These are phyloP conservation scores for Malassezia restricta DNA, from an alignment of 1,284 basidiomycete genomes.

Conservation along the genomic window DNA sequence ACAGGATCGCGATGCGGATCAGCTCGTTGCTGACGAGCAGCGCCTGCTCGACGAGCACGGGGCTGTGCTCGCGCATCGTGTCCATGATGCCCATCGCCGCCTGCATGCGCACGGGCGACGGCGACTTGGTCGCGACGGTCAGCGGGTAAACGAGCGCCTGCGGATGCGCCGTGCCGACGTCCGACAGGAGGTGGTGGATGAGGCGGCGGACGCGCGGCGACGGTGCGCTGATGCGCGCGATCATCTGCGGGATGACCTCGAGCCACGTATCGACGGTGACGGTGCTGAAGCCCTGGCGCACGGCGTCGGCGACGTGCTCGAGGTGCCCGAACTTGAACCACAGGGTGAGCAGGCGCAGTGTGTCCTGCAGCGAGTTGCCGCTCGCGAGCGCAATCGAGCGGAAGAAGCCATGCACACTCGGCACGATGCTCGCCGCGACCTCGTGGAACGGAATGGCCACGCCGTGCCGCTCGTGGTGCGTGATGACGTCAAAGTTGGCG, in stretches of 20 bases:
- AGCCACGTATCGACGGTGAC: conserved; percentile 97
- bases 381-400: conserved; percentile 75
- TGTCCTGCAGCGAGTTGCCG: conserved; percentile 88
- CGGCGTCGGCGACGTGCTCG: conserved; percentile 77
- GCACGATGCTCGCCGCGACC: conserved; percentile 76
- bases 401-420: conserved; percentile 89
- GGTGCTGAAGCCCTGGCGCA: conserved; percentile 72
- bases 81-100: conserved; percentile 83
- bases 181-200: conserved; percentile 77
- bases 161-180: conserved; percentile 90
- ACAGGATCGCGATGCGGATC: conserved; percentile 92
- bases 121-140: conserved; percentile 96
- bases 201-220: conserved; percentile 73
- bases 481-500: conserved; percentile 86
- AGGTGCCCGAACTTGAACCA: conserved; percentile 98
- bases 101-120: conserved; percentile 66
- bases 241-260: conserved; percentile 98
- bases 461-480: conserved; percentile 48
- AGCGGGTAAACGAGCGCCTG: conserved; percentile 95
- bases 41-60: conserved; percentile 79
- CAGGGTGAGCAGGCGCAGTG: conserved; percentile 76
- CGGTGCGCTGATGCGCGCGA: conserved; percentile 93
- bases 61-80: conserved; percentile 84
- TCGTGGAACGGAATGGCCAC: conserved; percentile 60
- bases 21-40: conserved; percentile 83